Evolutionary conservation across 1,284 basidiomycete genomes (phyloP).

Genomic region (Ustilago cynodontis): DNA sequence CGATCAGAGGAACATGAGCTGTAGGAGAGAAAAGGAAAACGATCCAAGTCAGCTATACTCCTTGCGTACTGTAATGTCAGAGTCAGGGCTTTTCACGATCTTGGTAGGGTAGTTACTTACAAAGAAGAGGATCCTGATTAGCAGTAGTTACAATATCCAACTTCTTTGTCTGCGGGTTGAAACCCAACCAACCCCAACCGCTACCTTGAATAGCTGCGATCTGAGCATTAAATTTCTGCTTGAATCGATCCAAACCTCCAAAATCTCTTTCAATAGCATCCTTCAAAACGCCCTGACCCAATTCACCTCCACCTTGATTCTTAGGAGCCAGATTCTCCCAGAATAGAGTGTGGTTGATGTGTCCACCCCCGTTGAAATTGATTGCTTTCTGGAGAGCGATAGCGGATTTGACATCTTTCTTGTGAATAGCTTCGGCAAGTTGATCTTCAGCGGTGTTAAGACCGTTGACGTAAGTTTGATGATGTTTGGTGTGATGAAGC

Average conservation of each 20-base stretch:
- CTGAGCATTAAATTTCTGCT: constrained; percentile 61
- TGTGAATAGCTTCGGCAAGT: constrained; percentile 56
- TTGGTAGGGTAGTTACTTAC: no score
- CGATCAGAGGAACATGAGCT: constrained; percentile 67
- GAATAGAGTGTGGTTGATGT: constrained; percentile 70
- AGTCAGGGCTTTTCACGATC: no score
- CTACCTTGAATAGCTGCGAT: constrained; percentile 67
- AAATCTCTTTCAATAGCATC: constrained; percentile 68
- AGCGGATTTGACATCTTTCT: constrained; percentile 59
- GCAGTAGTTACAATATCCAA: constrained; percentile 67
- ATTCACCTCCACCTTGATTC: constrained; percentile 65
- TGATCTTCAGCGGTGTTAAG: constrained; percentile 67
- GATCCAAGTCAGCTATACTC: neutral
- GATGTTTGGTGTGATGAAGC: constrained; percentile 69
- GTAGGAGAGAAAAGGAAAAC: neutral
- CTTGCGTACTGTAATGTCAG: no score
- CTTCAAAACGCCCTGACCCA: constrained; percentile 59
- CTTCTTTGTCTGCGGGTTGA: constrained; percentile 57
- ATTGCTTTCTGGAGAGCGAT: constrained; percentile 62
- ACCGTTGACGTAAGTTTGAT: constrained; percentile 69
- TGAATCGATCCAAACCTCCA: constrained; percentile 63
- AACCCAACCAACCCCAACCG: constrained; percentile 69
- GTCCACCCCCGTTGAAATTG: constrained; percentile 70
- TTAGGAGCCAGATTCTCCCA: constrained; percentile 68
- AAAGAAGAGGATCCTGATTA: constrained; percentile 68